Evolutionary conservation across 495 filamentous ascomycete species (phyloP), one percentile per base, ranked within the genome.

Genomic region (Aspergillus coremiiformis): DNA sequence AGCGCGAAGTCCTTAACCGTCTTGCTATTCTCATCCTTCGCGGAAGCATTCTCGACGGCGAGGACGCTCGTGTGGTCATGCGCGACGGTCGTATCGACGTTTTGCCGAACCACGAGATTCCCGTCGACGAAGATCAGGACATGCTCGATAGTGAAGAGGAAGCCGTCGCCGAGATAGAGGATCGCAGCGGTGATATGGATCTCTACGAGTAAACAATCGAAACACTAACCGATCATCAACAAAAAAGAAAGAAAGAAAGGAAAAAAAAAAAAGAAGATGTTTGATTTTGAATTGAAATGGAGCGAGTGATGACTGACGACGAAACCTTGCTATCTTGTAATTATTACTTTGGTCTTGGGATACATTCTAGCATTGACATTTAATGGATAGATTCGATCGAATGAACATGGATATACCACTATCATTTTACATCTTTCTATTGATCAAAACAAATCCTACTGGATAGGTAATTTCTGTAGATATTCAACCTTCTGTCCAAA

Each of bases 1-100:
- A 98, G 73, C 89, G 90, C 68, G 93, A 98, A 67, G 87, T 98
- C 24, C 81, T 98, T 54, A 98, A 98, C 67, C 84, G 84, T 27
- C 71, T 98, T 49, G 93, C 93, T 0, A 84, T 98, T 21, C 76
- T 96, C 49, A 89, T 98, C 45, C 79, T 98, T 12, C 78, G 90
- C 27, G 90, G 90, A 45, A 80, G 77, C 35, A 84, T 98, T 63
- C 78, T 75, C 57, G 91, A 98, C 62, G 90, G 90, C 20, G 93
- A 98, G 69, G 63, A 66, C 2, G 93, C 92, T 3, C 73, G 78
- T 20, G 89, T 96, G 30, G 81, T 87, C 29, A 72, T 96, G 62
- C 81, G 82, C 46, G 78, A 87, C 53, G 84, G 85, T 29, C 86
- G 86, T 64, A 81, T 96, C 27, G 71, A 78, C 5, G 87, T 98